These are phyloP conservation scores for Pleurotus tuoliensis DNA, from an alignment of 768 basidiomycete species.

Conservation along the genomic window DNA sequence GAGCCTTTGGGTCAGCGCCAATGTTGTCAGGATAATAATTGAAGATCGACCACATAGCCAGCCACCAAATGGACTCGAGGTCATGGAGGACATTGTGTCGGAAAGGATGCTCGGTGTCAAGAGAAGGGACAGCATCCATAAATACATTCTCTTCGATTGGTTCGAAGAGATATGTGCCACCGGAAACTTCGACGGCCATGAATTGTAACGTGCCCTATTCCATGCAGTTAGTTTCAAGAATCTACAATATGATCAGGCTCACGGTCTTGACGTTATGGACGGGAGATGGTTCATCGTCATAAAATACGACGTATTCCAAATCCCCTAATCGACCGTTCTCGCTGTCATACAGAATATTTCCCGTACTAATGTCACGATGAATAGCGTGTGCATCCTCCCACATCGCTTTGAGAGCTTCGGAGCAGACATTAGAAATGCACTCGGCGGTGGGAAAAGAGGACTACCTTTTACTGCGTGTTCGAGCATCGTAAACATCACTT, in stretches of 20 bases:
- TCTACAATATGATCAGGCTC: not conserved
- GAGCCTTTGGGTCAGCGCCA: not conserved
- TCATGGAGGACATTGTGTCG: constrained; percentile 12
- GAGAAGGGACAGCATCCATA: too few species aligned
- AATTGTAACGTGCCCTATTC: constrained; percentile 13
- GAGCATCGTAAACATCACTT: not conserved
- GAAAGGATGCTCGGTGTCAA: not conserved
- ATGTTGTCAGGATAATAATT: not conserved
- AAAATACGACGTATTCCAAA: constrained; percentile 9
- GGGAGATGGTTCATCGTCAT: not conserved
- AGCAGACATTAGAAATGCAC: not conserved
- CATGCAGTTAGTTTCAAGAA: not conserved
- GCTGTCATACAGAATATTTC: constrained; percentile 10
- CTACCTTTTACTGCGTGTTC: constrained; percentile 5
- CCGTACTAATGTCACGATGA: constrained; percentile 15
- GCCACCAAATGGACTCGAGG: constrained; percentile 15
- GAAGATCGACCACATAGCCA: constrained; percentile 5
- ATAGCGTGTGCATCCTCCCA: constrained; percentile 5
- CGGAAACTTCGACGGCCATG: constrained; percentile 8
- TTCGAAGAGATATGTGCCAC: too few species aligned
- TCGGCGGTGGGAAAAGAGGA: not conserved
- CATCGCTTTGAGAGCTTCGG: constrained; percentile 9
- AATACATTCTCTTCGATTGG: too few species aligned
- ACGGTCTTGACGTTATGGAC: constrained; percentile 7
- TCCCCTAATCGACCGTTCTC: constrained; percentile 9